Evolutionary conservation across 768 basidiomycete genomes (phyloP), one percentile per base, ranked within the genome.

Genomic region (Tricholoma sp.): DNA sequence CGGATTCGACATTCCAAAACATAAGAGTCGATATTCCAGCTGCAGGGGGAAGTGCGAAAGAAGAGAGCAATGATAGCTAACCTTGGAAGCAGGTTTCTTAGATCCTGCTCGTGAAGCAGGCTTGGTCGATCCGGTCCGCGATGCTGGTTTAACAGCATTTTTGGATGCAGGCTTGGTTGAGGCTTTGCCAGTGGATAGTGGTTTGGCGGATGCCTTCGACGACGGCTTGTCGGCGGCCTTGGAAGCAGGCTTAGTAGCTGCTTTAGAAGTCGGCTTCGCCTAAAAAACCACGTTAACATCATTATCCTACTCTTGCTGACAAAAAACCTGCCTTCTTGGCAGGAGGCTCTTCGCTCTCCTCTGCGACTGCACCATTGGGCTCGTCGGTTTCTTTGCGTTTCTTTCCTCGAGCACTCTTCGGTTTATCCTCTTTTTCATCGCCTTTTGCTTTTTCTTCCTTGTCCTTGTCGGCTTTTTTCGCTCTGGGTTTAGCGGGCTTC

Each of bases 41-140:
- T 49, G 31, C 41, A 57, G 31, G 24, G 37, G 29, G 45, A 54
- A 37, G 35, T 9, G 18, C 19, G 16, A 21, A 34, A 29, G 57
- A 61, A 45, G 45, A 52, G 46, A 29, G 52, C 45, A 29, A 45
- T 35, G 31, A 51, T 47, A 46, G 65, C 74, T 52, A 58, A 75
- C 84, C 82, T 84, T 86, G 50, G 83, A 85, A n/a, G 71, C 74
- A 56, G 85, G 84, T 69, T 85, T 85, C 76, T 78, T 82, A 12
- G 83, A 85, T 29, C 75, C 72, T 27, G 83, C 83, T 61, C 81
- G 73, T 51, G 83, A 84, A 18, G 80, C 72, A 7, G 84, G 83
- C 67, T 84, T 84, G 52, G 70, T 79, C 45, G 74, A 70, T 19
- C 63, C 71, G 16, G 74, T 71, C 19, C 73, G 73, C 6, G 80